Conservation (phyloP, 768 basidiomycete species). For the Mycena rebaudengoi region DNA sequence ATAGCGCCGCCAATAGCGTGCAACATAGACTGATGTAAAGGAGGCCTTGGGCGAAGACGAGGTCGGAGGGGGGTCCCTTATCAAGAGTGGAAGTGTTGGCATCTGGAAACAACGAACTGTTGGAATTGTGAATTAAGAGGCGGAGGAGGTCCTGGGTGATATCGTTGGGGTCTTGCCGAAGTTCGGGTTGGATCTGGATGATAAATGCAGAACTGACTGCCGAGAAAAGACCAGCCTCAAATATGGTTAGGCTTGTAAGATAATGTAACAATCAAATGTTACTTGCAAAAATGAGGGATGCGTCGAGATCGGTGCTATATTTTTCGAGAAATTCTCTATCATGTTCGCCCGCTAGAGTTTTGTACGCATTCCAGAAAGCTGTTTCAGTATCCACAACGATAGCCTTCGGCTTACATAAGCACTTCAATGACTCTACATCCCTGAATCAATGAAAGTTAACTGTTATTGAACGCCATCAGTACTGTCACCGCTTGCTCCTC, state of each 20-base stretch:
- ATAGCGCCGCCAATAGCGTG: neutral
- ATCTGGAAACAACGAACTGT: too few relatives aligned
- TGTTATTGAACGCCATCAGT: too few relatives aligned
- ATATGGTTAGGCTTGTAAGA: neutral
- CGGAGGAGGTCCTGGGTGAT: too few relatives aligned
- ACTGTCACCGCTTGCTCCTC: too few relatives aligned
- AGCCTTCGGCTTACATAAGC: neutral
- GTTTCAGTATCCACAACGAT: neutral
- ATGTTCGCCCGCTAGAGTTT: neutral
- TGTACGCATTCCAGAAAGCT: neutral
- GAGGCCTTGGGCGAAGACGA: neutral
- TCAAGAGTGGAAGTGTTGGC: neutral
- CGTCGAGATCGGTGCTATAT: constrained; percentile 1
- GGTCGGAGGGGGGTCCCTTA: neutral
- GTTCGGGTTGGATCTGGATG: neutral
- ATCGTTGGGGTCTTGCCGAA: too few relatives aligned
- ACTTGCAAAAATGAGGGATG: neutral
- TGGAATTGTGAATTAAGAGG: too few relatives aligned
- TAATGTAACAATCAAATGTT: neutral
- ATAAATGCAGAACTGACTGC: constrained; percentile 2
- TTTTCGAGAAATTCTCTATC: neutral
- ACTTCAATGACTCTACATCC: neutral
- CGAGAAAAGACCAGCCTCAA: constrained; percentile 10
- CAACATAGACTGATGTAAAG: neutral
- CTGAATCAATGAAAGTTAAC: neutral